Base-by-base conservation (phyloP, 1,139 yeast species). In the Lizanozyma gosingica region DNA sequence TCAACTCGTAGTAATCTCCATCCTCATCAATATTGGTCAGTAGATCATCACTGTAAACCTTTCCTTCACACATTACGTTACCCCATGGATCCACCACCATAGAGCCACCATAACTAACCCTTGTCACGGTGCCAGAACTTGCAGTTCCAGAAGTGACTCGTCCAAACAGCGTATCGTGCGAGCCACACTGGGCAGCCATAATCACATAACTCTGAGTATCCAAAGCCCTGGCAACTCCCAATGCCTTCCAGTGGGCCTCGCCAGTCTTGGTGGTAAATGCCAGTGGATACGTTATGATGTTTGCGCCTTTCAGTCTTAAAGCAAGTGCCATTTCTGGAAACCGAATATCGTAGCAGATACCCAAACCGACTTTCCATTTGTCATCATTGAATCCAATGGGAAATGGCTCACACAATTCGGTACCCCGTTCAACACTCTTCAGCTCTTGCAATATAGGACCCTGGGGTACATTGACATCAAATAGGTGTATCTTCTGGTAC, bases 251-350 rank as follows among this genome's bases (percentile, higher is more conserved):
- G 54, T 92, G 97, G 0, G 92, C 92, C 43, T 76, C 78, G 1
- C 98, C 97, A 0, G 97, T 92, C 51, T 81, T 78, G 53, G 84
- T 76, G 0, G 97, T 90, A 64, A 94, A 92, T 0, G 97, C 97
- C 34, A 94, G 82, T 0, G 98, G 97, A 51, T 67, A 92, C 1
- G 90, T 74, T 22, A 92, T 53, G 27, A 92, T 63, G 43, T 87
- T 74, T 0, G 97, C 95, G 1, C 97, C 97, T 36, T 66, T 53
- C 17, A 76, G 56, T 35, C 96, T 67, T 36, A 86, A 64, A 36
- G 78, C 59, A 33, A 83, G 55, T 2, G 92, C 79, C 39, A 83
- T 63, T 56, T 90, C 97, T 0, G 96, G 96, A 57, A 90, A 90
- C 47, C 97, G 66, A 35, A 92, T 76, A 57, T 87, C 96, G 55